Evolutionary conservation across 225 moss, liverwort and hornwort genomes (phyloP), one percentile per base, ranked within the genome.

Genomic region (Pseudisothecium myosuroides): DNA sequence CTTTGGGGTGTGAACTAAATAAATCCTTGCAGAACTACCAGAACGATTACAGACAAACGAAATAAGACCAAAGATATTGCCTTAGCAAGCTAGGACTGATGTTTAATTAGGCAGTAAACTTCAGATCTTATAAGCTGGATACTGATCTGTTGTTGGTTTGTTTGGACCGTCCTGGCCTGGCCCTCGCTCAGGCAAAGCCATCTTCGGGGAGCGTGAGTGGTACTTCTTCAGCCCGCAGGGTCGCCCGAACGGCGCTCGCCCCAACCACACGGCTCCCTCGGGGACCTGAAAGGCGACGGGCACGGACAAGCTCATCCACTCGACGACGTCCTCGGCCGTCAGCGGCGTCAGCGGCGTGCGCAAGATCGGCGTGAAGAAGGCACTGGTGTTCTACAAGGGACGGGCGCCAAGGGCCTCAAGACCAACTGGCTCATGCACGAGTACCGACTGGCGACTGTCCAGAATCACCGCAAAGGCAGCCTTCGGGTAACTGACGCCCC

Each of bases 381-480:
- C 99, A 10, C 94, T 99, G 14, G 99, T 99, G 27, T 99, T 99
- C 83, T 99, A 99, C 95, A 97, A 99, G 71, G 99, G 99, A 72
- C 96, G 99, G 10, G 99, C 99, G 15, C 99, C 39, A 99, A 99
- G 88, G 99, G 99, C 55, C 92, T 97, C 62, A 99, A 99, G 90
- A 99, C 99, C 88, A 99, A 99, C 89, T 99, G 99, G 99, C 97
- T 99, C 74, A 99, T 99, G 99, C 99, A 99, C 65, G 99, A 99
- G 94, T 99, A 99, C 69, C 96, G 97, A 31, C 64, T 97, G 88
- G 97, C 97, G 27, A 10, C 49, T 49, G 49, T 49, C 49, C 49
- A 49, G 9, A 49, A 49, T 10, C 49, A 49, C 49, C 49, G 49
- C 49, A 49, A 49, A 49, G 49, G 49, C 49, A 9, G 9, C 49